Percentiles rank a stretch among this genome's conserved stretches.
phyloP scores from a whole-genome alignment of 352 stramenopile species.

The Phytophthora fragariae region DNA sequence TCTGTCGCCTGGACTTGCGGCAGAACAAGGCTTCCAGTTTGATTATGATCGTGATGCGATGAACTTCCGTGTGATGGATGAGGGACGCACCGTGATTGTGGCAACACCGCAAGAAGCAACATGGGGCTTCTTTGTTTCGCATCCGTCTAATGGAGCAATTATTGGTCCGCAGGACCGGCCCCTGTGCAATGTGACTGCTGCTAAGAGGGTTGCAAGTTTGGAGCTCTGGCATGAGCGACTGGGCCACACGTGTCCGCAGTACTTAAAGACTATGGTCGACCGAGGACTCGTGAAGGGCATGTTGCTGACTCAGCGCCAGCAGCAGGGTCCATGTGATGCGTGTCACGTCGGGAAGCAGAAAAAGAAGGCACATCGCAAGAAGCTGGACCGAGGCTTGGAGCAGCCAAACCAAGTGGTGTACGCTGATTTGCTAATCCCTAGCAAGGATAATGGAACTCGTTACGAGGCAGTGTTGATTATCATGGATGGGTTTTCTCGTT shows the following conservation, averaged over 20 bases:
- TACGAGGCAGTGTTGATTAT: neutral
- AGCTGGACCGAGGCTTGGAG: neutral
- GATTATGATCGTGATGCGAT: constrained; percentile 2
- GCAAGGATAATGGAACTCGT: constrained; percentile 1
- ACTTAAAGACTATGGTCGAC: neutral
- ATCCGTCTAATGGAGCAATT: too few relatives aligned
- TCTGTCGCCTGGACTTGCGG: neutral
- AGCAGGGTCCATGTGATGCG: neutral
- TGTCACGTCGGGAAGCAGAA: neutral
- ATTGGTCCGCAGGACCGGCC: too few relatives aligned
- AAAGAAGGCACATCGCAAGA: constrained; percentile 1
- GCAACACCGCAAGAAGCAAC: too few relatives aligned
- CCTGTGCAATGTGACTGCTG: too few relatives aligned
- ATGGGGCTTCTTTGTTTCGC: too few relatives aligned
- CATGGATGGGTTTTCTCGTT: constrained; percentile 1
- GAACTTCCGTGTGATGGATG: neutral
- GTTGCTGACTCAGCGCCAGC: neutral
- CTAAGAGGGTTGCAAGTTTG: too few relatives aligned
- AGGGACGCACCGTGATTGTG: too few relatives aligned
- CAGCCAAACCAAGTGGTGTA: constrained; percentile 1
- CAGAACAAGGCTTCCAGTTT: constrained; percentile 2
- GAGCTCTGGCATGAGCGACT: too few relatives aligned
- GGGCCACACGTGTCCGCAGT: constrained; percentile 11
- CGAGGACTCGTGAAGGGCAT: constrained; percentile 1
- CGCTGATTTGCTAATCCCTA: neutral